Evolutionary conservation across 2,329 filamentous ascomycete species (phyloP).

Genomic region (Orbilia quercus): DNA sequence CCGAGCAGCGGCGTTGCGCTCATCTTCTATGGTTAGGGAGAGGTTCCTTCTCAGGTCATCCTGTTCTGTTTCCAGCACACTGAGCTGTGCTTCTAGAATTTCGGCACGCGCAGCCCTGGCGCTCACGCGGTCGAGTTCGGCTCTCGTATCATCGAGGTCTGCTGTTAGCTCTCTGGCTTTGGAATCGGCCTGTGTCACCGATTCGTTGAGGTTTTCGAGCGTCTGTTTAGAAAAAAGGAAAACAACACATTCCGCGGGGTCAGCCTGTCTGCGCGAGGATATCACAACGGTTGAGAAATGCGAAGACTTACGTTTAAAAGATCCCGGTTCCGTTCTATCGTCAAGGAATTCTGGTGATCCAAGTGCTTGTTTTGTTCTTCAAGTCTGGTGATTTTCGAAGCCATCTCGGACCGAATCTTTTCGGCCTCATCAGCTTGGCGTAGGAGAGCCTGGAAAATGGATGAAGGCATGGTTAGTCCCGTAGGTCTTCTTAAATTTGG

Average conservation of each 20-base stretch:
- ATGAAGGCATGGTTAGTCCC: conserved; percentile 45
- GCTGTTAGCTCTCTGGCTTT: conserved; percentile 75
- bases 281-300: conserved; percentile 16
- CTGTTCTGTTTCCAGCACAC: conserved; percentile 83
- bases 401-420: conserved; percentile 80
- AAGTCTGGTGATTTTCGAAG: conserved; percentile 77
- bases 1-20: conserved; percentile 79
- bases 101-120: conserved; percentile 75
- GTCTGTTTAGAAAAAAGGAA: conserved; percentile 64
- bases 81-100: conserved; percentile 82
- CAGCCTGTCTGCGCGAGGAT: conserved; percentile 36
- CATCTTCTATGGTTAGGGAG: conserved; percentile 76
- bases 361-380: conserved; percentile 78
- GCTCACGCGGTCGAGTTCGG: conserved; percentile 59
- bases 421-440: conserved; percentile 93
- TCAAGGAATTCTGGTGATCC: conserved; percentile 79
- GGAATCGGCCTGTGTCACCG: conserved; percentile 81
- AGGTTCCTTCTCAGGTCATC: conserved; percentile 76
- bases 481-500: conserved; percentile 38
- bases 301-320: conserved; percentile 70
- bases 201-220: conserved; percentile 82
- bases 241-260: conserved; percentile 51
- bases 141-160: conserved; percentile 59
- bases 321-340: conserved; percentile 82
- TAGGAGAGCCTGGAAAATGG: conserved; percentile 76